phyloP scores from a whole-genome alignment of 2,329 filamentous ascomycete genomes.

The Diaporthe sp. region DNA sequence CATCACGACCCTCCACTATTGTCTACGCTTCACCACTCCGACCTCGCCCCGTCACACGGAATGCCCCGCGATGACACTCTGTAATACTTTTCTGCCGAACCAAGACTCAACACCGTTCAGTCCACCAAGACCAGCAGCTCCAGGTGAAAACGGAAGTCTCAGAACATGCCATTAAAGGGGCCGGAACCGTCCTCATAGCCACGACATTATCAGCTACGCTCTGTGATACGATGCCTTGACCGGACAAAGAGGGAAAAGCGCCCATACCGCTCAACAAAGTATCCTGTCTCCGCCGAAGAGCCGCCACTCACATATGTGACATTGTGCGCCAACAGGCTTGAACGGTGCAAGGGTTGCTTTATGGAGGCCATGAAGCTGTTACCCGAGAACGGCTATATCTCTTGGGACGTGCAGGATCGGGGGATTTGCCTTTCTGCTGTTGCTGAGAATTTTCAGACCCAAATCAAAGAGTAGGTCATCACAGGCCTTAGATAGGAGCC shows the following conservation, averaged over 20 bases:
- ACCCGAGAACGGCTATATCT: background rate
- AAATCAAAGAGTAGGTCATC: too few relatives aligned
- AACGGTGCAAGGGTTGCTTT: background rate
- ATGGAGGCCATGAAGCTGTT: background rate
- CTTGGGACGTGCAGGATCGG: too few relatives aligned
- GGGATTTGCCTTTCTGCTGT: too few relatives aligned
- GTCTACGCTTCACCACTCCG: slow-evolving; percentile 16
- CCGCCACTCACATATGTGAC: background rate
- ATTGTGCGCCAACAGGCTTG: background rate
- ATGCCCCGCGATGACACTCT: background rate
- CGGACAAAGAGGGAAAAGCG: background rate
- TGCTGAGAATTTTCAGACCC: too few relatives aligned
- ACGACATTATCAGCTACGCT: background rate
- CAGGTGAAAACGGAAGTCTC: background rate
- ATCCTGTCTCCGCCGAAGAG: background rate
- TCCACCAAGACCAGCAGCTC: background rate
- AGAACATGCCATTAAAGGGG: background rate
- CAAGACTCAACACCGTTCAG: background rate
- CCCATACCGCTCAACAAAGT: background rate
- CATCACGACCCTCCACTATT: slow-evolving; percentile 15
- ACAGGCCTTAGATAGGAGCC: too few relatives aligned
- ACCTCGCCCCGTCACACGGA: slow-evolving; percentile 10
- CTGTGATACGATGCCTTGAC: background rate
- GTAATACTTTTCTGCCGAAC: background rate
- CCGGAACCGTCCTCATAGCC: background rate